phyloP scores from a whole-genome alignment of 148 eudicot genomes.

The Camellia granthamiana region DNA sequence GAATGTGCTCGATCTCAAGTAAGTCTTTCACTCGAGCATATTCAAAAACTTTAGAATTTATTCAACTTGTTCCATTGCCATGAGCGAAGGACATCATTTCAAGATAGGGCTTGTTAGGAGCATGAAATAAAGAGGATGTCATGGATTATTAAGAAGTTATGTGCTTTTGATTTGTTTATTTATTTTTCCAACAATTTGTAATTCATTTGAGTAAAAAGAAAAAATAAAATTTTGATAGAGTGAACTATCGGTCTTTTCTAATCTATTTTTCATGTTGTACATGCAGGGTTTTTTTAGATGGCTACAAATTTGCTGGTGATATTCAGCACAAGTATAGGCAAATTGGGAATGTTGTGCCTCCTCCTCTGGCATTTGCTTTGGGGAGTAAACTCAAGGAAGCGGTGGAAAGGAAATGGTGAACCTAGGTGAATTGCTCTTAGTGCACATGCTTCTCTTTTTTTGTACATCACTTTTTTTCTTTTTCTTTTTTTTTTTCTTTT shows the following conservation, averaged over 20 bases:
- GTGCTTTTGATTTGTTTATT: neutral
- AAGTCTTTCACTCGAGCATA: slow-evolving; percentile 21
- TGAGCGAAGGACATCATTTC: neutral
- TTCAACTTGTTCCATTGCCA: neutral
- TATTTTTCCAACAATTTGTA: neutral
- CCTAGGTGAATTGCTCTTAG: slow-evolving; percentile 1
- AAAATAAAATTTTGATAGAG: neutral
- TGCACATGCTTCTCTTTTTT: too few species aligned
- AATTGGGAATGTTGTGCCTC: slow-evolving; percentile 96
- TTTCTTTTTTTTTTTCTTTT: too few species aligned
- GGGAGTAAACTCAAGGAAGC: slow-evolving; percentile 95
- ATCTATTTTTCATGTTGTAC: neutral
- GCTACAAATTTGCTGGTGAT: slow-evolving; percentile 76
- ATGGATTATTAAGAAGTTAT: neutral
- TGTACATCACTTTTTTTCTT: too few species aligned
- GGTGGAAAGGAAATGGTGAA: slow-evolving; percentile 37
- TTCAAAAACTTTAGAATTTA: neutral
- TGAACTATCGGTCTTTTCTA: neutral
- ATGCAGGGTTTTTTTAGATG: slow-evolving; percentile 87
- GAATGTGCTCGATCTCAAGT: slow-evolving; percentile 98
- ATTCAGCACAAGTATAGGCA: slow-evolving; percentile 81
- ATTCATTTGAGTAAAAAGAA: too few species aligned
- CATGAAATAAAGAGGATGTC: too few species aligned
- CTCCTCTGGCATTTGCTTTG: slow-evolving; percentile 86
- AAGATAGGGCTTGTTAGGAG: too few species aligned